These are phyloP conservation scores for Hymenotorrendiella dingleyae DNA, from an alignment of 2,329 filamentous ascomycete species.

Conservation along the genomic window DNA sequence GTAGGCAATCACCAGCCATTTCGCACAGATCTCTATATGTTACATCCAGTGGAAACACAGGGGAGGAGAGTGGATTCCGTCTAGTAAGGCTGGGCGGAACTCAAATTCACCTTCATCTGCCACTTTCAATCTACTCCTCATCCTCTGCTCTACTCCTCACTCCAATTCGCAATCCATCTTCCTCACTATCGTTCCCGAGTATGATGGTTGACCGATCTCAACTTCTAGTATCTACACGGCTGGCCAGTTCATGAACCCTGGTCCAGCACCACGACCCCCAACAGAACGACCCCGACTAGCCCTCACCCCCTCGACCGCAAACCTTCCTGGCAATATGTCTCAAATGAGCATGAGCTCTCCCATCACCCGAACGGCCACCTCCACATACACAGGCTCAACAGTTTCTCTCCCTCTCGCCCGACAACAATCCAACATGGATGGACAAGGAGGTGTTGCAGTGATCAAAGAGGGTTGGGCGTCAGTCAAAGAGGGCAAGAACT, in stretches of 20 bases:
- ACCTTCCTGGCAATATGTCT: constrained; percentile 71
- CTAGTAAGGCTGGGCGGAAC: constrained; percentile 11
- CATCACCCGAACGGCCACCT: constrained; percentile 58
- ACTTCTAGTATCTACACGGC: constrained; percentile 47
- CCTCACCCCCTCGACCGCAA: constrained; percentile 66
- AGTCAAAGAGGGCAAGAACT: constrained; percentile 84
- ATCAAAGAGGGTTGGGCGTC: constrained; percentile 79
- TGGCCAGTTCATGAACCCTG: constrained; percentile 89
- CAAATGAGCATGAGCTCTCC: constrained; percentile 69
- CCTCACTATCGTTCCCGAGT: no score
- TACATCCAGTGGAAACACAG: constrained; percentile 23
- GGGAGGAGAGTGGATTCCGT: constrained; percentile 10
- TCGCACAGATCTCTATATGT: constrained; percentile 19
- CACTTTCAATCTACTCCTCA: constrained; percentile 4
- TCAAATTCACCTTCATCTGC: constrained; percentile 2
- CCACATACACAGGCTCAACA: constrained; percentile 64
- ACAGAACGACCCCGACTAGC: constrained; percentile 76
- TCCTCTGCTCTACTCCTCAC: not conserved
- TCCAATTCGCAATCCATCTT: not conserved
- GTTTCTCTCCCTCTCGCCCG: constrained; percentile 66
- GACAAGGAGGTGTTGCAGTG: constrained; percentile 62
- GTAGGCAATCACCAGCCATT: constrained; percentile 18
- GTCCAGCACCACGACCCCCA: constrained; percentile 86
- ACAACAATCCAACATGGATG: constrained; percentile 48
- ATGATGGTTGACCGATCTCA: no score